Percentiles rank a stretch among this genome's conserved stretches.
These are phyloP conservation scores for Vanrija humicola DNA, from an alignment of 1,284 basidiomycete genomes.

Conservation along the genomic window DNA sequence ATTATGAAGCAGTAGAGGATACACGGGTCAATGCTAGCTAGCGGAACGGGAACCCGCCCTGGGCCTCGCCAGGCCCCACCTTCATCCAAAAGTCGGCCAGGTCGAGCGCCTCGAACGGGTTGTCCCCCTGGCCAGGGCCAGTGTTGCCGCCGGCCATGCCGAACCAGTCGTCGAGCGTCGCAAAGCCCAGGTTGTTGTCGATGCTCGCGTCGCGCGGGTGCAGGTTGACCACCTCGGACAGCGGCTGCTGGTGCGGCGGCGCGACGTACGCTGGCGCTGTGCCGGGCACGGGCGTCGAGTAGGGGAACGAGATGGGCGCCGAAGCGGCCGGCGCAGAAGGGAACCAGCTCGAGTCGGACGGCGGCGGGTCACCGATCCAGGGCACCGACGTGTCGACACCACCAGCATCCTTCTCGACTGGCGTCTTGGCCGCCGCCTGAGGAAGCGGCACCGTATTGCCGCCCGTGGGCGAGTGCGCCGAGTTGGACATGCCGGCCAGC, in stretches of 20 bases:
- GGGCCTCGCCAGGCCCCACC: conserved; percentile 55
- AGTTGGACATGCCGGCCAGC: conserved; percentile 31
- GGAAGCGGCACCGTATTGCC: conserved; percentile 29
- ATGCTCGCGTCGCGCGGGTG: conserved; percentile 7
- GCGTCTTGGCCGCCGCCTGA: neutral
- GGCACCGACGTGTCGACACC: neutral
- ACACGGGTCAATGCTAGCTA: neutral
- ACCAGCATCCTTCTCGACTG: too few species aligned
- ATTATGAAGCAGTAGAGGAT: too few species aligned
- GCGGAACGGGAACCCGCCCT: conserved; percentile 38
- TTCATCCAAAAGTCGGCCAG: conserved; percentile 58
- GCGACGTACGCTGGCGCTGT: conserved; percentile 12
- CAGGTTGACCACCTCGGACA: conserved; percentile 21
- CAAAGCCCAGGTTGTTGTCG: conserved; percentile 30
- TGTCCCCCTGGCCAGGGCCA: neutral
- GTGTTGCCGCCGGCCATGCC: neutral
- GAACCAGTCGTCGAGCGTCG: conserved; percentile 43
- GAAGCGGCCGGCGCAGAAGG: neutral
- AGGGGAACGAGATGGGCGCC: conserved; percentile 19
- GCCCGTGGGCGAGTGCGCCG: conserved; percentile 29
- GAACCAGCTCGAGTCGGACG: conserved; percentile 10
- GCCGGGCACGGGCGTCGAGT: conserved; percentile 7
- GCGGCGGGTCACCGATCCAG: neutral
- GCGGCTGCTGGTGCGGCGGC: conserved; percentile 33
- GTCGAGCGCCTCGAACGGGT: conserved; percentile 33